Conservation (phyloP, 2,329 filamentous ascomycete species). For the Epichloe elymi region DNA sequence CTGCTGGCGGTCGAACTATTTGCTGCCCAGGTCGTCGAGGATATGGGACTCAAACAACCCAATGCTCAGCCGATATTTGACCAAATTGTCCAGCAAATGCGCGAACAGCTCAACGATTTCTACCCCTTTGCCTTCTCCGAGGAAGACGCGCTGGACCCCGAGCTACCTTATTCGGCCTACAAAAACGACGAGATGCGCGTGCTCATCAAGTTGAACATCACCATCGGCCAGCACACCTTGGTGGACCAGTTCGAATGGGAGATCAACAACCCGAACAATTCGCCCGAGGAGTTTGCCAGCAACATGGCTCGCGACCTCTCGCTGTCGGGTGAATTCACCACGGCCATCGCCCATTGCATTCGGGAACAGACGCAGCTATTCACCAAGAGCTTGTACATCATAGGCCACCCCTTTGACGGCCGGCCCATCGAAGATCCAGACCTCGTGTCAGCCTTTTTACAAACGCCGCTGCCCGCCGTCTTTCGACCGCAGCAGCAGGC, state of each 20-base stretch:
- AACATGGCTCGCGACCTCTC: slow-evolving; percentile 85
- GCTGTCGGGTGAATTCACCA: slow-evolving; percentile 88
- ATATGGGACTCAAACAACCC: slow-evolving; percentile 68
- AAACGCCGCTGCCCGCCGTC: slow-evolving; percentile 66
- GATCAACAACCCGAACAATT: slow-evolving; percentile 88
- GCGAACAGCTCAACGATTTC: slow-evolving; percentile 84
- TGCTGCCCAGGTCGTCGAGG: slow-evolving; percentile 79
- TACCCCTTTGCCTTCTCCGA: slow-evolving; percentile 85
- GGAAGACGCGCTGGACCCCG: slow-evolving; percentile 80
- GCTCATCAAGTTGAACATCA: slow-evolving; percentile 91
- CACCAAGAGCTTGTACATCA: slow-evolving; percentile 81
- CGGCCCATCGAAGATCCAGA: slow-evolving; percentile 87
- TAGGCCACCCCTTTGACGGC: slow-evolving; percentile 90
- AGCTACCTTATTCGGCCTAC: slow-evolving; percentile 82
- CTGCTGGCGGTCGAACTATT: slow-evolving; percentile 70
- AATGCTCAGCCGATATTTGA: slow-evolving; percentile 50
- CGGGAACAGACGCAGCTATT: slow-evolving; percentile 93
- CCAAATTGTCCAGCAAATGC: slow-evolving; percentile 54
- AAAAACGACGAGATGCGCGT: slow-evolving; percentile 99
- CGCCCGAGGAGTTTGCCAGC: slow-evolving; percentile 83
- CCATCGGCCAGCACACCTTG: slow-evolving; percentile 84
- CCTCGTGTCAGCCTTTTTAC: slow-evolving; percentile 70
- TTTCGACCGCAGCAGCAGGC: slow-evolving; percentile 87
- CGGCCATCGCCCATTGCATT: slow-evolving; percentile 94
- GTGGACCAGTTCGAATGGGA: slow-evolving; percentile 99